phyloP scores from a whole-genome alignment of 139 green algal species.

The Chlorella sp. region DNA sequence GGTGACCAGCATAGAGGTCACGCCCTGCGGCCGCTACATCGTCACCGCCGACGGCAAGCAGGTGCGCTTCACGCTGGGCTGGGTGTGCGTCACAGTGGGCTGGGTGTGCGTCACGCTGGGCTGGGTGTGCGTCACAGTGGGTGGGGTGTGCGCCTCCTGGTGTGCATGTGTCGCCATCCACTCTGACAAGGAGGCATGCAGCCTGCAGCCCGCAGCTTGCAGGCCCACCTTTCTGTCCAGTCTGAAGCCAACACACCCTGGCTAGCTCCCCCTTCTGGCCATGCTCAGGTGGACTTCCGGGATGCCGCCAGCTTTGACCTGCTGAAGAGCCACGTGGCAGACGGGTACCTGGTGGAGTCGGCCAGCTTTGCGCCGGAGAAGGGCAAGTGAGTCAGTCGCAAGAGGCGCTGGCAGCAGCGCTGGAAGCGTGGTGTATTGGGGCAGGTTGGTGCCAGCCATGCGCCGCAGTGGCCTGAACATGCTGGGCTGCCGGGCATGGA shows the following conservation, averaged over 20 bases:
- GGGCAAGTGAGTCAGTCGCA: not conserved
- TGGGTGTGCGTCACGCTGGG: too few species aligned
- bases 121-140: too few species aligned
- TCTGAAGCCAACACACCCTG: too few species aligned
- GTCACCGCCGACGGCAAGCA: constrained; percentile 81
- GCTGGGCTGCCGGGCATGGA: too few species aligned
- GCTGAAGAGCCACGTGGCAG: constrained; percentile 56
- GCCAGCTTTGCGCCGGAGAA: constrained; percentile 82
- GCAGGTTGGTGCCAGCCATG: too few species aligned
- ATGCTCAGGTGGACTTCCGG: constrained; percentile 70
- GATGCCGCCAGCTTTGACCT: constrained; percentile 63
- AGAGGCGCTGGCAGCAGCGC: too few species aligned
- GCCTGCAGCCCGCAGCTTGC: not conserved
- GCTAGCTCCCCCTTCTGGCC: not conserved
- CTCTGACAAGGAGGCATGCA: not conserved
- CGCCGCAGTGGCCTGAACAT: too few species aligned
- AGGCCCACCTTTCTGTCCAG: too few species aligned
- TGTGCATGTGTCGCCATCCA: too few species aligned
- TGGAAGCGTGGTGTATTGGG: too few species aligned
- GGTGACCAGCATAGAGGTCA: constrained; percentile 88
- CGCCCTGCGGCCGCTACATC: constrained; percentile 72
- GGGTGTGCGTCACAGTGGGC: not conserved
- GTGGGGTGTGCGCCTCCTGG: too few species aligned
- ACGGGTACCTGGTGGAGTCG: constrained; percentile 74
- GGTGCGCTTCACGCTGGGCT: constrained; percentile 45